These are phyloP conservation scores for Tolypocladium ovalisporum DNA, from an alignment of 2,329 filamentous ascomycete genomes.

Conservation along the genomic window DNA sequence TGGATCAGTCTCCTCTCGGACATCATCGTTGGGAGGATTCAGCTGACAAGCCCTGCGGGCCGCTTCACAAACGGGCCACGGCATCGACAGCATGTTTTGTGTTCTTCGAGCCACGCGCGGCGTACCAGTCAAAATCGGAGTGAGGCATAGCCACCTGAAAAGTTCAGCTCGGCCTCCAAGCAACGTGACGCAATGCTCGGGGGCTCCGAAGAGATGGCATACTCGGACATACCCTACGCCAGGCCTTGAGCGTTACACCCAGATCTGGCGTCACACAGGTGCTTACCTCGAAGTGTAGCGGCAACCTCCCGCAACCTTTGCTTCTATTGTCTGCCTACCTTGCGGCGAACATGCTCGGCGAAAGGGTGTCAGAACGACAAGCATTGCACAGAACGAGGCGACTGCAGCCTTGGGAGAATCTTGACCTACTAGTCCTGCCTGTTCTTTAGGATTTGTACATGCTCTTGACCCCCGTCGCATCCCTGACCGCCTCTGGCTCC, in stretches of 20 bases:
- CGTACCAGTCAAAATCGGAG: not conserved
- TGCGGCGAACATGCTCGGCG: not conserved
- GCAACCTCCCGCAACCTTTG: not conserved
- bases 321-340: not conserved
- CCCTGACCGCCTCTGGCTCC: constrained; percentile 3
- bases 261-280: not conserved
- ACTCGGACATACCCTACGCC: not conserved
- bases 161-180: not conserved
- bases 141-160: not conserved
- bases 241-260: not conserved
- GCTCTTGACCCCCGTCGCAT: not conserved
- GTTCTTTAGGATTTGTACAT: not conserved
- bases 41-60: not conserved
- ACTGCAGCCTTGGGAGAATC: not conserved
- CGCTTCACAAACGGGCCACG: not conserved
- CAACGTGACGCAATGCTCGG: not conserved
- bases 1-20: not conserved
- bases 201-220: not conserved
- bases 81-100: not conserved
- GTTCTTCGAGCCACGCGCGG: not conserved
- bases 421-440: not conserved
- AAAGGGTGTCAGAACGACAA: not conserved
- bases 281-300: not conserved
- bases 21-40: not conserved
- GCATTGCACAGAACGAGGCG: not conserved